These are phyloP conservation scores for Aspergillus funiculosus DNA, from an alignment of 495 filamentous ascomycete species.

Conservation along the genomic window DNA sequence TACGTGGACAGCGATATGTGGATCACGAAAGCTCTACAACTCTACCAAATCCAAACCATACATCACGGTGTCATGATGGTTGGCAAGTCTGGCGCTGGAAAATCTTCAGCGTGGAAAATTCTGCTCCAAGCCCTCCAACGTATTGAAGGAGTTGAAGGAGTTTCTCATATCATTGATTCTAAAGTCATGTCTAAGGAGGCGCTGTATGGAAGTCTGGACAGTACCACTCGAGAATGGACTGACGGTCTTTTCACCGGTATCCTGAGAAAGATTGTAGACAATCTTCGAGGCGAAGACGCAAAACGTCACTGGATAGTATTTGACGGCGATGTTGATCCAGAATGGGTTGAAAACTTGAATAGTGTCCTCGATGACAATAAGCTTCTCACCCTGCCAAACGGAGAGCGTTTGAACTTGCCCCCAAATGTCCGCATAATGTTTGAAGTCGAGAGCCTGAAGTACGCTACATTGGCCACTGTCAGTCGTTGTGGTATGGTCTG, in stretches of 20 bases:
- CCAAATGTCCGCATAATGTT: constrained; percentile 98
- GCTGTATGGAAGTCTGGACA: constrained; percentile 90
- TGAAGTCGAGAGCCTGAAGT: constrained; percentile 97
- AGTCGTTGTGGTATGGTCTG: constrained; percentile 99
- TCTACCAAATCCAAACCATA: constrained; percentile 95
- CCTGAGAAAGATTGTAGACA: constrained; percentile 95
- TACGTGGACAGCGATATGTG: constrained; percentile 86
- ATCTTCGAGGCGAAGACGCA: constrained; percentile 89
- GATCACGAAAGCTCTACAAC: constrained; percentile 93
- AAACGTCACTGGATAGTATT: constrained; percentile 99
- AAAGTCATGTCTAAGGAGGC: constrained; percentile 99
- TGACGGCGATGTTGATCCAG: constrained; percentile 96
- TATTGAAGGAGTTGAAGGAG: constrained; percentile 85
- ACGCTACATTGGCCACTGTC: constrained; percentile 94
- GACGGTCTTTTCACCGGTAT: constrained; percentile 98
- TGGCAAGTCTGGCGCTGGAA: constrained; percentile 88
- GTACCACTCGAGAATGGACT: constrained; percentile 96
- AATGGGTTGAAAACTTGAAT: constrained; percentile 99
- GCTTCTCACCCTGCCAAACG: constrained; percentile 90
- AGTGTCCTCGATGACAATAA: constrained; percentile 99
- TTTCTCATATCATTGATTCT: constrained; percentile 95
- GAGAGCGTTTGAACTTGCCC: constrained; percentile 91
- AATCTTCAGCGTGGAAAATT: constrained; percentile 90
- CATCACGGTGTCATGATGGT: constrained; percentile 99
- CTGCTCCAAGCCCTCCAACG: constrained; percentile 89